These are phyloP conservation scores for Phtheirospermum japonicum DNA, from an alignment of 257 asterid species.

Conservation along the genomic window DNA sequence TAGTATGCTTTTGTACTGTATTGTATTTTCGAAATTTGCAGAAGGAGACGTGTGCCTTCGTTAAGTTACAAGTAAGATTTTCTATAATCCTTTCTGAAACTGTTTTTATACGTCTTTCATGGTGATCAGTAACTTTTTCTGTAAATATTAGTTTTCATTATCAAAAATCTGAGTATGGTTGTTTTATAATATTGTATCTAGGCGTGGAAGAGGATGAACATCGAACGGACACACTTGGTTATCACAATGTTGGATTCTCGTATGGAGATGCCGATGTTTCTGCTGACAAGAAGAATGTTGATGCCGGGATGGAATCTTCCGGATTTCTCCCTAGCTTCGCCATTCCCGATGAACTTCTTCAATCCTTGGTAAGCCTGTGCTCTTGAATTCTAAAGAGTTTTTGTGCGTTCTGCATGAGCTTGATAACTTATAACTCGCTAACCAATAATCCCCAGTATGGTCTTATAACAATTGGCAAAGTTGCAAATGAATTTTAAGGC, in stretches of 20 bases:
- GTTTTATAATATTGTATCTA: conserved; percentile 28
- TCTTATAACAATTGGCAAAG: conserved; percentile 46
- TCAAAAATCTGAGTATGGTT: neutral
- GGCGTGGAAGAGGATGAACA: conserved; percentile 56
- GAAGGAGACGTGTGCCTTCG: conserved; percentile 43
- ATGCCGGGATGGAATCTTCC: conserved; percentile 47
- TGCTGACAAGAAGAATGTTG: conserved; percentile 44
- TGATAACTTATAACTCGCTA: conserved; percentile 38
- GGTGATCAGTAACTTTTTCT: neutral
- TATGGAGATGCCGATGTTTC: conserved; percentile 53
- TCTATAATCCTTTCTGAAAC: conserved; percentile 27
- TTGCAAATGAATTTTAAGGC: conserved; percentile 60
- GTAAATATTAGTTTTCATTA: conserved; percentile 5
- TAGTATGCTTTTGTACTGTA: conserved; percentile 43
- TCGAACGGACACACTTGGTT: conserved; percentile 35
- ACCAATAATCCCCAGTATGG: conserved; percentile 48
- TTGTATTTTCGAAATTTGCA: conserved; percentile 41
- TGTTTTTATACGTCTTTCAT: conserved; percentile 10
- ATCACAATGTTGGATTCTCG: conserved; percentile 62
- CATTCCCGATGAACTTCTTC: conserved; percentile 64
- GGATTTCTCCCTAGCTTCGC: conserved; percentile 66
- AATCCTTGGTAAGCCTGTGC: conserved; percentile 69
- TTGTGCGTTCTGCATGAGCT: conserved; percentile 26
- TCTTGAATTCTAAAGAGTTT: conserved; percentile 19
- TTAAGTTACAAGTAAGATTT: conserved; percentile 50